These are phyloP conservation scores for Russula lepida DNA, from an alignment of 768 basidiomycete genomes.

Conservation along the genomic window DNA sequence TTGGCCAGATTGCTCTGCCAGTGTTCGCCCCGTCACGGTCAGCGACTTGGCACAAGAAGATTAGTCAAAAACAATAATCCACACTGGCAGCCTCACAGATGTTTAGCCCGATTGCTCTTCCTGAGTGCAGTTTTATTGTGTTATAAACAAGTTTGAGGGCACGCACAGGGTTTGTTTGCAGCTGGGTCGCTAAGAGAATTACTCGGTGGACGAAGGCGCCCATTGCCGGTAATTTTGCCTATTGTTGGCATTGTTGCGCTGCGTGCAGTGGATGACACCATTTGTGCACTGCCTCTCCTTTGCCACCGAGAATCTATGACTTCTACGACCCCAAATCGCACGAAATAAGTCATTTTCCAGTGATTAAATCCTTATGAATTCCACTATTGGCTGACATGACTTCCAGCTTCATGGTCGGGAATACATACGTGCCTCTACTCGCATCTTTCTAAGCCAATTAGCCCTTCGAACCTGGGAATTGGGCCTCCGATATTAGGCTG, in stretches of 20 bases:
- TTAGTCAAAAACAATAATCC: too few species aligned
- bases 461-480: constrained; percentile 1
- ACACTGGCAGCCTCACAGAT: too few species aligned
- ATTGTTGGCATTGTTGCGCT: neutral
- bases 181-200: too few species aligned
- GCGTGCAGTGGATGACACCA: neutral
- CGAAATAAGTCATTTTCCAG: constrained; percentile 16
- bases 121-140: too few species aligned
- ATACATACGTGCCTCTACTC: neutral
- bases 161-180: too few species aligned
- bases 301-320: neutral
- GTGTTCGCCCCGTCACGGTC: too few species aligned
- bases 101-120: too few species aligned
- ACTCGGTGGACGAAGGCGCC: too few species aligned
- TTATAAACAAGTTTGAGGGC: too few species aligned
- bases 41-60: too few species aligned
- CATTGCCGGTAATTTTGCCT: too few species aligned
- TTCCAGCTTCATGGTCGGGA: constrained; percentile 12
- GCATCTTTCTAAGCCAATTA: neutral
- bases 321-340: neutral
- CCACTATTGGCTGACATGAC: neutral
- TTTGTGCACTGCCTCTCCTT: neutral
- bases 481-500: constrained; percentile 1
- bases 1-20: too few species aligned
- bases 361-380: neutral